Percentiles rank a stretch among this genome's conserved stretches.
Evolutionary conservation across 495 filamentous ascomycete genomes (phyloP).

Genomic region (Saxophila tyrrhenica): DNA sequence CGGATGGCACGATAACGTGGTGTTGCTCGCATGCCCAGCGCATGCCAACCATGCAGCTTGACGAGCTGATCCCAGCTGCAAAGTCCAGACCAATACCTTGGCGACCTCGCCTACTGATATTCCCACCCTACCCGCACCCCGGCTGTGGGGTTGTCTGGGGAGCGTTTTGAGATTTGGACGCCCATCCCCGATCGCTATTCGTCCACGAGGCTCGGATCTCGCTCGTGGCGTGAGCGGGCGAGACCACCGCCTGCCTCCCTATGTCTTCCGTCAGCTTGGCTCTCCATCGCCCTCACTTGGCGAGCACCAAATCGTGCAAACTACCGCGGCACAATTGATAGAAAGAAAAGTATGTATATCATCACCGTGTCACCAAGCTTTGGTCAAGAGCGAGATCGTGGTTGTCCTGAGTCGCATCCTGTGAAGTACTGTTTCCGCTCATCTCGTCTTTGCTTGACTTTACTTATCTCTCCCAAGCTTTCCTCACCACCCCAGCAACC

Average conservation of each 20-base stretch:
- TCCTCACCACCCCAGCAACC: neutral
- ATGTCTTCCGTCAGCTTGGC: neutral
- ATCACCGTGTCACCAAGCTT: neutral
- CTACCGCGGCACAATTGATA: neutral
- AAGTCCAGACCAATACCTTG: too few species aligned
- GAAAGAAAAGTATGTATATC: neutral
- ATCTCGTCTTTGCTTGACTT: neutral
- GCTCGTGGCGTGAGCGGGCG: neutral
- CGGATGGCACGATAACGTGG: too few species aligned
- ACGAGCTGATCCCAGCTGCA: too few species aligned
- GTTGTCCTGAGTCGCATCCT: neutral
- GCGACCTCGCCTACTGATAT: neutral
- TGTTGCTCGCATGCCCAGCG: too few species aligned
- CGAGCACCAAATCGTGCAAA: neutral
- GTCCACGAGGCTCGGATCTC: neutral
- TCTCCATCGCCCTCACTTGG: neutral
- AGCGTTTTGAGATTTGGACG: neutral
- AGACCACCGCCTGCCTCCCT: neutral
- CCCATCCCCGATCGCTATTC: neutral
- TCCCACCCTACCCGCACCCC: neutral
- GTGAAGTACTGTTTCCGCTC: neutral
- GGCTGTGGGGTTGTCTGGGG: neutral
- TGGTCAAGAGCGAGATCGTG: neutral
- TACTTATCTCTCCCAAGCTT: neutral
- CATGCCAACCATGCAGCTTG: too few species aligned